Percentiles rank a stretch among this genome's conserved stretches.
These are phyloP conservation scores for Boletus semigastroideus DNA, from an alignment of 1,284 basidiomycete species.

Conservation along the genomic window DNA sequence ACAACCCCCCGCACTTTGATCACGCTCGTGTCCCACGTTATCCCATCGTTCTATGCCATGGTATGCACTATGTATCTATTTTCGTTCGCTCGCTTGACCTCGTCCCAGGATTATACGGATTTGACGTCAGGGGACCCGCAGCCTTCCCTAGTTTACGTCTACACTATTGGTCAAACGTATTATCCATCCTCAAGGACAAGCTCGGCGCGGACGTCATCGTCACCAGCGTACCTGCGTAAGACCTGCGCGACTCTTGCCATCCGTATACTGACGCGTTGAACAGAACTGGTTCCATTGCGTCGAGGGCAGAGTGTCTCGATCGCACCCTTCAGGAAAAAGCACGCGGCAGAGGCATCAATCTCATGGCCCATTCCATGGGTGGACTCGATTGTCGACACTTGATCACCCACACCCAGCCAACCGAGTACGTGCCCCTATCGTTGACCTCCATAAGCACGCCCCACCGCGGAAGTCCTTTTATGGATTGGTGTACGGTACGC, in stretches of 20 bases:
- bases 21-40: constrained; percentile 79
- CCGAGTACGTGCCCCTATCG: constrained; percentile 83
- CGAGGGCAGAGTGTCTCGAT: constrained; percentile 81
- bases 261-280: not conserved
- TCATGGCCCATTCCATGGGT: constrained; percentile 97
- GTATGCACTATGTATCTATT: constrained; percentile 44
- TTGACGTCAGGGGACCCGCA: constrained; percentile 80
- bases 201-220: constrained; percentile 93
- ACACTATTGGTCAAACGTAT: constrained; percentile 94
- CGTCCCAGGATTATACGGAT: constrained; percentile 85
- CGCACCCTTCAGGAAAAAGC: constrained; percentile 69
- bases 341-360: constrained; percentile 78
- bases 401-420: constrained; percentile 83
- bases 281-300: constrained; percentile 91
- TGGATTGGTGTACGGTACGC: constrained; percentile 95
- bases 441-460: constrained; percentile 93
- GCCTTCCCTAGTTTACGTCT: constrained; percentile 79
- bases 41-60: constrained; percentile 94
- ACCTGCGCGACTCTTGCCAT: constrained; percentile 9
- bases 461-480: constrained; percentile 95
- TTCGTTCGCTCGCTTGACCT: constrained; percentile 10
- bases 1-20: constrained; percentile 70
- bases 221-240: constrained; percentile 91
- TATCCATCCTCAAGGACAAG: constrained; percentile 79
- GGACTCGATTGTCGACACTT: constrained; percentile 93